Base-by-base conservation (phyloP, 352 stramenopile species). In the Pythium phragmitis region DNA sequence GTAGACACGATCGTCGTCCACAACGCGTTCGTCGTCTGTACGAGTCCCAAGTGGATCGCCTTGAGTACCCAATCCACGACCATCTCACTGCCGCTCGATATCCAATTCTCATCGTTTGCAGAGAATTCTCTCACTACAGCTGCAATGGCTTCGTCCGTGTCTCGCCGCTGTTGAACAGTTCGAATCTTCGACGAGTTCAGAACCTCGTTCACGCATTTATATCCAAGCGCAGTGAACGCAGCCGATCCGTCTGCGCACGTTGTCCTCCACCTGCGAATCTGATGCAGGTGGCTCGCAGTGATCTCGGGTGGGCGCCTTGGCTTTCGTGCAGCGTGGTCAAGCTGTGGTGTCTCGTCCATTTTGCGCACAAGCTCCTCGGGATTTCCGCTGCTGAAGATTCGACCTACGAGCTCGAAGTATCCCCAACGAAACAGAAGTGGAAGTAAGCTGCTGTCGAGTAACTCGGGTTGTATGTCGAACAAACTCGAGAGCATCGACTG, bases 401-500 rank as follows among this genome's bases (percentile, higher is more conserved):
- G 28, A 23, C n/a, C 42, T 6, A 53, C 16, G 17, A 46, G 39
- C 6, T 17, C 1, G 23, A 61, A 52, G 28, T 54, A 61, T 28
- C 33, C 13, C 42, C 43, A 53, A 21, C 28, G 17, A 28, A 61
- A 61, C 41, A 61, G 41, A 30, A 9, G 34, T 1, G 55, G 7
- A 6, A 53, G 1, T 6, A 54, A 6, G 1, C 7, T 23, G 16
- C 2, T 23, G 28, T 19, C n/a, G 43, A 61, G 45, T 26, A 61
- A 19, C 7, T 52, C 42, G 11, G 55, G 55, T 2, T 34, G 0
- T 19, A n/a, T 41, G 4, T 46, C 43, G 8, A 53, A 7, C 42
- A 43, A 17, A 23, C 6, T n/a, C 28, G 13, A n/a, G 17, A 61
- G 42, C 42, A 53, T 46, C 17, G 50, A 14, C 37, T 57, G 50